A percentile compares a stretch with the other conserved stretches of the same genome.
phyloP scores from a whole-genome alignment of 176 grass and related monocot species.

The Poa pratensis region DNA sequence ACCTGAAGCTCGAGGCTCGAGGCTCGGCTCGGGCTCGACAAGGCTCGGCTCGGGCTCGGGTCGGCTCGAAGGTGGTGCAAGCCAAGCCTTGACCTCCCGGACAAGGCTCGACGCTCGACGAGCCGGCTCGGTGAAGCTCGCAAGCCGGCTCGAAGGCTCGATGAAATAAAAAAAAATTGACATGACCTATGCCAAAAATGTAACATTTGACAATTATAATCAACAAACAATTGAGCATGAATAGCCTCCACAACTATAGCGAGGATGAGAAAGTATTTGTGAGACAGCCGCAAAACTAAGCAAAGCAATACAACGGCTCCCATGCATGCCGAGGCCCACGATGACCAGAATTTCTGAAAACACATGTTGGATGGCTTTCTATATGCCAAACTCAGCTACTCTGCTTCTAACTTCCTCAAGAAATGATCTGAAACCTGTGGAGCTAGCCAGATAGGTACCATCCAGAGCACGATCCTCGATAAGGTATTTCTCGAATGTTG shows the following conservation, averaged over 20 bases:
- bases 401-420: conserved; percentile 52
- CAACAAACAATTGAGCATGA: too few species aligned
- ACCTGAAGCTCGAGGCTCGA: too few species aligned
- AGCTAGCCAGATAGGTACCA: conserved; percentile 42
- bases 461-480: conserved; percentile 75
- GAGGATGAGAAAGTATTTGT: background rate
- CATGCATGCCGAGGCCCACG: background rate
- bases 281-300: background rate
- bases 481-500: conserved; percentile 72
- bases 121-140: too few species aligned
- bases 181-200: too few species aligned
- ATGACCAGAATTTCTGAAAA: background rate
- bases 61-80: too few species aligned
- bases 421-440: conserved; percentile 51
- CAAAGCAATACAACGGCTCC: conserved; percentile 1
- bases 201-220: too few species aligned
- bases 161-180: too few species aligned
- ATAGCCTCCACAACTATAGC: background rate
- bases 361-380: background rate
- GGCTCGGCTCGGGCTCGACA: too few species aligned
- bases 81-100: too few species aligned
- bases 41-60: too few species aligned
- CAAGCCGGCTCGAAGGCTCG: too few species aligned
- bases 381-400: conserved; percentile 44
- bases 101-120: too few species aligned